Base-by-base conservation (phyloP, 768 basidiomycete species). In the Phanerodontia chrysosporium region DNA sequence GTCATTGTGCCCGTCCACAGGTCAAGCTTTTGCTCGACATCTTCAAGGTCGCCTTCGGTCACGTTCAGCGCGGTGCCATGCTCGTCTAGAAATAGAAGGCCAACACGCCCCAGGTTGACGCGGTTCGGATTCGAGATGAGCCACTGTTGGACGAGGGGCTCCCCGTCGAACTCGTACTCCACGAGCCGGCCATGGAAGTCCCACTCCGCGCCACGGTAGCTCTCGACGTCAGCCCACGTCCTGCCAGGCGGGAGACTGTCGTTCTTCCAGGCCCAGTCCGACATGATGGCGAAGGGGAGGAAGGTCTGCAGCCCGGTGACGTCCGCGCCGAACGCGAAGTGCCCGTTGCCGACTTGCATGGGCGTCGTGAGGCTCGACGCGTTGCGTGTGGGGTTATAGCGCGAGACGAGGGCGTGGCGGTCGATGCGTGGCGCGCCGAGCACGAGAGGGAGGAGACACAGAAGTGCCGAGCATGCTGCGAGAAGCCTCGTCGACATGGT, bases 261-360 rank as follows among this genome's bases (percentile, higher is more conserved):
- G 67, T 83, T 84, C 66, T 84, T 84, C 81, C 81, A 84, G 1
- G 80, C 82, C 83, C 83, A 84, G 14, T 77, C 78, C 9, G 82
- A 80, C 73, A 85, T 75, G 60, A 75, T 83, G 10, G 78, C 79
- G 67, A 75, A 84, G 5, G 82, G 81, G 32, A 74, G 73, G 69
- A 84, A 78, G 0, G 83, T 84, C 67, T 85, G 83, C 16, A 85
- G 74, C 12, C 82, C 80, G 0, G 83, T 83, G 22, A 83, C 69
- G 66, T 84, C 83, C 8, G 80, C 78, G 22, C 81, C 81, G 61
- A 85, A 84, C 18, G 82, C 83, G 60, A 85, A 83, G 67, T 83
- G 80, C 16, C 83, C 83, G 66, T 84, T 85, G 14, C 83, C 83
- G 51, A 83, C 74, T 67, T 83, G 83, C 75, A 84, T 77, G 5